A percentile compares a stretch with the other conserved stretches of the same genome.
Evolutionary conservation across 768 basidiomycete species (phyloP).

Genomic region (Boletus bicolor): DNA sequence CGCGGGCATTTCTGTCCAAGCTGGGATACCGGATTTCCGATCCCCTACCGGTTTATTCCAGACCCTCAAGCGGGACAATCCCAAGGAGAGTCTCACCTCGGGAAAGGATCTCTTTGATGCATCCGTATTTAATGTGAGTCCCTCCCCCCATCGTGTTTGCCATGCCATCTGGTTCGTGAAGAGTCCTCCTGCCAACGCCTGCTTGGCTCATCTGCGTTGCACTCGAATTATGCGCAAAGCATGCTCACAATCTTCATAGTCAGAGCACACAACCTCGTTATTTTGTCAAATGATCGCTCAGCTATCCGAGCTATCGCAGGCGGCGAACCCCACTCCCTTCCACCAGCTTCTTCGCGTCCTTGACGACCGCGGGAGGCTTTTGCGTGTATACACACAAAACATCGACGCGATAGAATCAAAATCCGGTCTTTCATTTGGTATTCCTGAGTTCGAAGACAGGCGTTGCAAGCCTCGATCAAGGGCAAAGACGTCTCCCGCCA

Average conservation of each 20-base stretch:
- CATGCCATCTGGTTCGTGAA: slow-evolving; percentile 1
- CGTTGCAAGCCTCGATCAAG: slow-evolving; percentile 53
- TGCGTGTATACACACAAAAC: slow-evolving; percentile 92
- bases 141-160: not conserved
- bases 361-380: slow-evolving; percentile 70
- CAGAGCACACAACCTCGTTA: slow-evolving; percentile 67
- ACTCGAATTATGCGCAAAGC: slow-evolving; percentile 1
- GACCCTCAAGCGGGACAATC: slow-evolving; percentile 73
- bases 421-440: slow-evolving; percentile 83
- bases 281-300: slow-evolving; percentile 91
- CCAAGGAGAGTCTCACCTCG: slow-evolving; percentile 63
- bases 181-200: not conserved
- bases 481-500: slow-evolving; percentile 31
- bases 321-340: slow-evolving; percentile 77
- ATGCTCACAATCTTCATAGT: slow-evolving; percentile 42
- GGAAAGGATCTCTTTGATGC: slow-evolving; percentile 91
- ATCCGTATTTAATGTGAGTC: slow-evolving; percentile 77
- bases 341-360: slow-evolving; percentile 72
- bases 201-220: not conserved
- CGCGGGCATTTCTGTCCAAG: slow-evolving; percentile 84
- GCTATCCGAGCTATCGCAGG: slow-evolving; percentile 67
- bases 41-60: slow-evolving; percentile 80
- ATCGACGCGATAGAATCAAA: slow-evolving; percentile 87
- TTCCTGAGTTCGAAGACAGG: slow-evolving; percentile 64
- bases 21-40: slow-evolving; percentile 89